Evolutionary conservation across 2,329 filamentous ascomycete genomes (phyloP).

Genomic region (Metarhizium humberi): DNA sequence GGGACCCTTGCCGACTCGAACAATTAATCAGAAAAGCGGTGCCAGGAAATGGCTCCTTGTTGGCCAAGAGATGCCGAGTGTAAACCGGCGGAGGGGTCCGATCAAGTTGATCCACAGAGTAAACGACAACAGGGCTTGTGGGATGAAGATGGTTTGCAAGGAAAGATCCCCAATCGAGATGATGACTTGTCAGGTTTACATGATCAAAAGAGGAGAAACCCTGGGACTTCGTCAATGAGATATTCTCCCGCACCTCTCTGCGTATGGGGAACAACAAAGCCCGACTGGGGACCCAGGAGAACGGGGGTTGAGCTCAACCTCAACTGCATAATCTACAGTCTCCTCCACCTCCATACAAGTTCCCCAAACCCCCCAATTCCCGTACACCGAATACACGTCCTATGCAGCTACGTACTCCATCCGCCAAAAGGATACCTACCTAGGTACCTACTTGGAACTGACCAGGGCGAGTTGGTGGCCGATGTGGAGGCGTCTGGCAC

Average conservation of each 20-base stretch:
- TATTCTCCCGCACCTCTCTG: background rate
- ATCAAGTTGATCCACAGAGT: background rate
- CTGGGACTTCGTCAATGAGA: background rate
- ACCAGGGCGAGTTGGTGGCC: background rate
- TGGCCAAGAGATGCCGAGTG: background rate
- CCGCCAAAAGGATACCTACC: background rate
- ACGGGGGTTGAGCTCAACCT: constrained; percentile 1
- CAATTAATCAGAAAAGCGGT: background rate
- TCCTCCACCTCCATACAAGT: background rate
- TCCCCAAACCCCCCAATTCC: background rate
- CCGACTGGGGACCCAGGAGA: background rate
- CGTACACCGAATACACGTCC: background rate
- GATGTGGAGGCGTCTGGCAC: constrained; percentile 3
- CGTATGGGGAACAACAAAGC: background rate
- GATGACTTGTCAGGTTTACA: background rate
- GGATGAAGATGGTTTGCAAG: background rate
- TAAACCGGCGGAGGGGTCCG: background rate
- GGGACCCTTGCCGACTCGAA: background rate
- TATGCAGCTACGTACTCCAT: background rate
- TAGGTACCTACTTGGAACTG: background rate
- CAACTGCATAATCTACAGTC: background rate
- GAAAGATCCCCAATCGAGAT: background rate
- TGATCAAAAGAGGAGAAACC: background rate
- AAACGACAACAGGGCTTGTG: background rate
- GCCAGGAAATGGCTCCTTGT: background rate